Evolutionary conservation across 805 yeast species (phyloP).

Genomic region (Wickerhamiella shivajii): DNA sequence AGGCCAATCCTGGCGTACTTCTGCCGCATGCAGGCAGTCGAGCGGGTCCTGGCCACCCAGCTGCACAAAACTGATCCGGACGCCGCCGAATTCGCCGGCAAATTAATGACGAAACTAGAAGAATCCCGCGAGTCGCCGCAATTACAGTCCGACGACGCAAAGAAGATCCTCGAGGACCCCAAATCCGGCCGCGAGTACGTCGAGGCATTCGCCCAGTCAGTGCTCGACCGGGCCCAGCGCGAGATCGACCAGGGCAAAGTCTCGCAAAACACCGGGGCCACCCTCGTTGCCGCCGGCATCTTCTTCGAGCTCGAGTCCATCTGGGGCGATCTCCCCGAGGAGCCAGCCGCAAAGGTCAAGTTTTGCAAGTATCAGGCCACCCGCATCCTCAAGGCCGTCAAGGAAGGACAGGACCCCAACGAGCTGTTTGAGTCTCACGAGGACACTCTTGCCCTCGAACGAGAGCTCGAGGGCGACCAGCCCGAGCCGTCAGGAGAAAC

Average conservation of each 20-base stretch:
- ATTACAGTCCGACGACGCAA: constrained; percentile 25
- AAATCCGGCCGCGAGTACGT: constrained; percentile 42
- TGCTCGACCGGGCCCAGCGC: constrained; percentile 41
- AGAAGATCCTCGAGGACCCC: constrained; percentile 43
- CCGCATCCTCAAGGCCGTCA: constrained; percentile 37
- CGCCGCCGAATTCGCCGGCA: constrained; percentile 44
- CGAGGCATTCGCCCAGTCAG: constrained; percentile 39
- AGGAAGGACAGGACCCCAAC: constrained; percentile 43
- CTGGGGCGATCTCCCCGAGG: constrained; percentile 23
- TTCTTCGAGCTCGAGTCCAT: constrained; percentile 39
- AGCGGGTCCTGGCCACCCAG: constrained; percentile 45
- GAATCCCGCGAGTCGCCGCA: constrained; percentile 30
- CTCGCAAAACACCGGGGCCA: constrained; percentile 34
- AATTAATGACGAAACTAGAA: constrained; percentile 61
- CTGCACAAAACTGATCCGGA: constrained; percentile 43
- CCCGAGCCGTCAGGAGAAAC: constrained; percentile 11
- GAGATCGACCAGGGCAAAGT: constrained; percentile 33
- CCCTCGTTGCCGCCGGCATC: constrained; percentile 39
- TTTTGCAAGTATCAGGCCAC: constrained; percentile 52
- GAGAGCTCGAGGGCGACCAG: constrained; percentile 3
- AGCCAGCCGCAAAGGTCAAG: constrained; percentile 31
- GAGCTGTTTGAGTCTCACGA: constrained; percentile 33
- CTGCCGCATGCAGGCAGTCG: constrained; percentile 59
- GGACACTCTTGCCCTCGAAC: constrained; percentile 11
- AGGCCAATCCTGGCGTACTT: constrained; percentile 63